Conservation (phyloP, 192 early-diverging fungal genomes). For the Mortierella antarctica region DNA sequence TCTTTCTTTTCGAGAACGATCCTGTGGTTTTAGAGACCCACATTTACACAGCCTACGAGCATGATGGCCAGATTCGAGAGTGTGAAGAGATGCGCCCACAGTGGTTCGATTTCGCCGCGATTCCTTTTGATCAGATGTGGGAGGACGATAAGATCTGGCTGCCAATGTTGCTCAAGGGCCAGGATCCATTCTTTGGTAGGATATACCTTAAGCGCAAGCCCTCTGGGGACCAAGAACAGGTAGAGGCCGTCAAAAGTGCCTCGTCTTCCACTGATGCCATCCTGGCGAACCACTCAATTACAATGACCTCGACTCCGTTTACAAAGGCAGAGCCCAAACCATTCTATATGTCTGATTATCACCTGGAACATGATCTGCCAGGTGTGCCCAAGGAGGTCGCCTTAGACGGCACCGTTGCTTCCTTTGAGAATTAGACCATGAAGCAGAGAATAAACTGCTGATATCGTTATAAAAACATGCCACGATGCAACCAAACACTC, state of each 20-base stretch:
- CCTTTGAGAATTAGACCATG: constrained; percentile 22
- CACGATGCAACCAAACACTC: too few species aligned
- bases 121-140: constrained; percentile 82
- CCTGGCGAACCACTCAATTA: constrained; percentile 8
- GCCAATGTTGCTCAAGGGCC: constrained; percentile 55
- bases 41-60: constrained; percentile 62
- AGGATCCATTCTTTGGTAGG: constrained; percentile 46
- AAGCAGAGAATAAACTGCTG: too few species aligned
- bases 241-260: not conserved
- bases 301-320: constrained; percentile 29
- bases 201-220: constrained; percentile 37
- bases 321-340: constrained; percentile 29
- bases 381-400: constrained; percentile 19
- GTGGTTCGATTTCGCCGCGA: constrained; percentile 67
- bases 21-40: constrained; percentile 74
- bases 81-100: constrained; percentile 82
- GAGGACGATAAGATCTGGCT: constrained; percentile 75
- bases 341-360: constrained; percentile 27
- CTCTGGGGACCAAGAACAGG: constrained; percentile 3
- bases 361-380: constrained; percentile 12
- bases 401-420: constrained; percentile 38
- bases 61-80: constrained; percentile 63
- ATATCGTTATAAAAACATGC: too few species aligned
- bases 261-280: not conserved
- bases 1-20: constrained; percentile 75